Base-by-base conservation (phyloP, 2,329 filamentous ascomycete species). In the Lachnellula hyalina region DNA sequence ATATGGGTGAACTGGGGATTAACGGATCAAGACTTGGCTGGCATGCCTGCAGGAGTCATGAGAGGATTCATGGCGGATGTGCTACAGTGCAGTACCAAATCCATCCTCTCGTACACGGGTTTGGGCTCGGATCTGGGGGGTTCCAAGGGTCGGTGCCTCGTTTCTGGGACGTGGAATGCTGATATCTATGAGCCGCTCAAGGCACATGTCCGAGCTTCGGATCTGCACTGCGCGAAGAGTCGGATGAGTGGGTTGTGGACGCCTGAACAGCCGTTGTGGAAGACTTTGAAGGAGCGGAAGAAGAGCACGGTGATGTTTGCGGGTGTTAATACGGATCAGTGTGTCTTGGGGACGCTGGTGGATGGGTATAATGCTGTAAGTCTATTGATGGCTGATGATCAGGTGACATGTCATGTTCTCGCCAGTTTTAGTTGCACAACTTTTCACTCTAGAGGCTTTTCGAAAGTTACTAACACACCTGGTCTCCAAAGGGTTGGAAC, bases 301-400 rank as follows among this genome's bases (percentile, higher is more conserved):
- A 74, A 74, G 54, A 74, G 60, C 45, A 83, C 79, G 5, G 63
- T 84, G 45, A 62, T 85, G 19, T 83, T 84, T 58, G 70, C 77
- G 1, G 81, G 82, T 0, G 81, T 83, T 12, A 84, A 85, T 62
- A 83, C 81, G 2, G 81, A 85, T 67, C 80, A 83, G 64, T 84
- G 81, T 63, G 81, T 85, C 7, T 72, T 77, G 21, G 78, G 79
- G 1, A 83, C 79, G 14, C 67, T 83, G 55, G 71, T 74, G 48
- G 80, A 85, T 68, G 78, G 77, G 2, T 81, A 78, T 60, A 77
- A 74, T 60, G 75, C 73, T 80, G 77, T 60, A 67, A 84, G 21
- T 63, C 83, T 62, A 61, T 84, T 14, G 73, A 73, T n/a, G 40
- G 14, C 9, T n/a, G 17, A 42, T 44, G 19, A 14, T 19, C 7